These are phyloP conservation scores for Zygotorulaspora sp. DNA, from an alignment of 805 yeast species.

Conservation along the genomic window DNA sequence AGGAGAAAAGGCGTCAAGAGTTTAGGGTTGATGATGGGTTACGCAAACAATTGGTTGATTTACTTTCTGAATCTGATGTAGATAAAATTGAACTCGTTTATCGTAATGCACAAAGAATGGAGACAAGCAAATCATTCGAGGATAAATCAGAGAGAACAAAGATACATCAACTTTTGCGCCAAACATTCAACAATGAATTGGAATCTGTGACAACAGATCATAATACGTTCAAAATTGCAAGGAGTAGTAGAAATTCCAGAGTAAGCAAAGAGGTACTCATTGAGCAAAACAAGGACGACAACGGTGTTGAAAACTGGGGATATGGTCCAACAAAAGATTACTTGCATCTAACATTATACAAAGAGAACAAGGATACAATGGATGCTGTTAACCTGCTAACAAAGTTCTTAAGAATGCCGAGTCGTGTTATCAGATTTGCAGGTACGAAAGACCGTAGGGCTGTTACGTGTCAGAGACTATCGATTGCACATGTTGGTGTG, in stretches of 20 bases:
- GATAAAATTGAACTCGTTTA: constrained; percentile 51
- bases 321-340: constrained; percentile 67
- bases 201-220: constrained; percentile 74
- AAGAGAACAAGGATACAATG: constrained; percentile 97
- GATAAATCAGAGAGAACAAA: constrained; percentile 73
- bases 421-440: constrained; percentile 69
- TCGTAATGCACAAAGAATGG: constrained; percentile 51
- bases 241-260: constrained; percentile 44
- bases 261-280: constrained; percentile 37
- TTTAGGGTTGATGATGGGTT: constrained; percentile 47
- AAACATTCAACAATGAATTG: constrained; percentile 64
- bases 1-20: constrained; percentile 28
- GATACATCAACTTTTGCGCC: constrained; percentile 72
- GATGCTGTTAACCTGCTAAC: constrained; percentile 78
- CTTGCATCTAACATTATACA: constrained; percentile 76
- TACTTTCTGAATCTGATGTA: constrained; percentile 61
- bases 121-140: constrained; percentile 50
- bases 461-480: constrained; percentile 81
- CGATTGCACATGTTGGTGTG: constrained; percentile 62
- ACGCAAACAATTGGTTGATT: constrained; percentile 43
- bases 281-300: constrained; percentile 37
- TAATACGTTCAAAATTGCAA: constrained; percentile 60
- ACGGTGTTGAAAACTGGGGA: constrained; percentile 62
- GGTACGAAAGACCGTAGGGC: constrained; percentile 98
- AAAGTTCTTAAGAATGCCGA: constrained; percentile 69